Evolutionary conservation across 495 filamentous ascomycete genomes (phyloP).

Genomic region (Hypoxylon lenormandii): DNA sequence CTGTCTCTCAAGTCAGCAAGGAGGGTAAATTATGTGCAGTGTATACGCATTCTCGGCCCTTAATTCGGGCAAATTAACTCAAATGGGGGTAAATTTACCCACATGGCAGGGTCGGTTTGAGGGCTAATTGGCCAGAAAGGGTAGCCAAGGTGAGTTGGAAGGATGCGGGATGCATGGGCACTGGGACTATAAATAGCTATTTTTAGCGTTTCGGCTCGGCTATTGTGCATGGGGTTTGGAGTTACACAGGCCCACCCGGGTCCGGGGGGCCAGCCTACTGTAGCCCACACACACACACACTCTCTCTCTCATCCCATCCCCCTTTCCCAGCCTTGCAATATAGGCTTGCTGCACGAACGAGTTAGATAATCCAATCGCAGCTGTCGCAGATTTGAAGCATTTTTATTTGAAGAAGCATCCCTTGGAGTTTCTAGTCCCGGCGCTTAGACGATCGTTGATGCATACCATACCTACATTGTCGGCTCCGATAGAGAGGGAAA

Average conservation of each 20-base stretch:
- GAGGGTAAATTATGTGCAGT: slow-evolving; percentile 29
- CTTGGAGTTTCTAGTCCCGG: slow-evolving; percentile 18
- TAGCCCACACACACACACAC: background rate
- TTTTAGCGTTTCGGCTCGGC: slow-evolving; percentile 49
- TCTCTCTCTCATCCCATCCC: background rate
- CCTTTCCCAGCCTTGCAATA: slow-evolving; percentile 22
- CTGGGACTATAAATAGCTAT: slow-evolving; percentile 52
- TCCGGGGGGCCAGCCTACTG: slow-evolving; percentile 21
- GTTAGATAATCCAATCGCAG: slow-evolving; percentile 27
- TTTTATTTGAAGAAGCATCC: slow-evolving; percentile 6
- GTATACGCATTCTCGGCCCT: slow-evolving; percentile 24
- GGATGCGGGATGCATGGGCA: slow-evolving; percentile 33
- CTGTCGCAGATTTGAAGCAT: slow-evolving; percentile 6
- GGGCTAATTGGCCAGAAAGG: slow-evolving; percentile 44
- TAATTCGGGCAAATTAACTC: slow-evolving; percentile 45
- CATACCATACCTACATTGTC: slow-evolving; percentile 17
- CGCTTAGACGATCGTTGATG: slow-evolving; percentile 37
- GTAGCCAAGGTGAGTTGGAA: slow-evolving; percentile 33
- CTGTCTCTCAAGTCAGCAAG: too few relatives aligned
- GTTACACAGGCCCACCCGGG: slow-evolving; percentile 32
- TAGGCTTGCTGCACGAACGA: slow-evolving; percentile 34
- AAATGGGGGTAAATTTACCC: slow-evolving; percentile 35
- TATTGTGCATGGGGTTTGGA: slow-evolving; percentile 38
- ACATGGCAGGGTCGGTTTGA: slow-evolving; percentile 11
- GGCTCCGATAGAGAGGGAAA: slow-evolving; percentile 23